A percentile compares a stretch with the other conserved stretches of the same genome.
Conservation (phyloP, 768 basidiomycete species). For the Phlegmacium glaucopus region DNA sequence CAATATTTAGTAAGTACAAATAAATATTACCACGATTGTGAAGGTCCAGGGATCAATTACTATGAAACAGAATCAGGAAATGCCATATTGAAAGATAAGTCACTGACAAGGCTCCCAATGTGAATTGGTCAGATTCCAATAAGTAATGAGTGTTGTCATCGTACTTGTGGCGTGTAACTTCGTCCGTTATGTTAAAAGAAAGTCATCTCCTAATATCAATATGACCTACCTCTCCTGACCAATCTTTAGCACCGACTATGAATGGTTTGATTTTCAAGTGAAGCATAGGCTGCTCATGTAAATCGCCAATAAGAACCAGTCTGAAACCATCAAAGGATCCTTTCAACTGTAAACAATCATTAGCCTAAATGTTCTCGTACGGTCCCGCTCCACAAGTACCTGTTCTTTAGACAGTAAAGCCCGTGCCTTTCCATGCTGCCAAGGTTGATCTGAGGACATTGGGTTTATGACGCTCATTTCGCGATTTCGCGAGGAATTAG, state of each 20-base stretch:
- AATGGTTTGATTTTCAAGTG: slow-evolving; percentile 88
- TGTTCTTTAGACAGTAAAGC: slow-evolving; percentile 73
- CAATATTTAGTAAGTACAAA: slow-evolving; percentile 6
- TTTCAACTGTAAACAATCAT: slow-evolving; percentile 54
- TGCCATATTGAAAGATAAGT: not conserved
- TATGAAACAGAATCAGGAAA: slow-evolving; percentile 24
- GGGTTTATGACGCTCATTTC: not conserved
- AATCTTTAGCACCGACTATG: slow-evolving; percentile 79
- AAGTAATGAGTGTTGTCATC: slow-evolving; percentile 80
- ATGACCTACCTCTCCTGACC: slow-evolving; percentile 80
- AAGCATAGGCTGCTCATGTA: slow-evolving; percentile 92
- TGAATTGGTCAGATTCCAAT: slow-evolving; percentile 96
- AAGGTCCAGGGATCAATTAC: slow-evolving; percentile 98
- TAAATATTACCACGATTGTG: slow-evolving; percentile 52
- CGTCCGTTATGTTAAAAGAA: not conserved
- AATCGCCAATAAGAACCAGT: slow-evolving; percentile 88
- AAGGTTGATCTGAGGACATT: slow-evolving; percentile 1
- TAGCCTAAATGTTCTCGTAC: not conserved
- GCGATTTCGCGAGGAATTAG: slow-evolving; percentile 4
- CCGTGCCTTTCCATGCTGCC: slow-evolving; percentile 33
- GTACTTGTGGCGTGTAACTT: slow-evolving; percentile 85
- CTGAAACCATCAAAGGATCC: slow-evolving; percentile 90
- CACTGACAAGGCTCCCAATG: slow-evolving; percentile 92
- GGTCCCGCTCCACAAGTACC: slow-evolving; percentile 37
- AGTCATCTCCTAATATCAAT: not conserved